Evolutionary conservation across 352 stramenopile genomes (phyloP), one percentile per base, ranked within the genome.

Genomic region (Phytophthora citrophthora): DNA sequence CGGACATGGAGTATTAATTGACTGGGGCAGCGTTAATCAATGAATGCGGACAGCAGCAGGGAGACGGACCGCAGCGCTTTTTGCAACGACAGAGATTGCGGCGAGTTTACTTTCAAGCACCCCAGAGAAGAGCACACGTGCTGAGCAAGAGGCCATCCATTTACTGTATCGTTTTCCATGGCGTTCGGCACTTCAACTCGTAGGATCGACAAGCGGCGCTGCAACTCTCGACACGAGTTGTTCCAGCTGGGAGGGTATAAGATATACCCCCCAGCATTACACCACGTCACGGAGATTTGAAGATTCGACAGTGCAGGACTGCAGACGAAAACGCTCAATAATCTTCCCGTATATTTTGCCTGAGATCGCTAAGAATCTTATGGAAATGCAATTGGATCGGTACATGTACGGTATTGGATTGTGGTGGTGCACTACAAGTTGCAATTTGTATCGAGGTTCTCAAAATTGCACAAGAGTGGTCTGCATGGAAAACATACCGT

Each of bases 261-360:
- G 13, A 6, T 23, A 29, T 27, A 49, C 38, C 7, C 36, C 15
- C 23, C 6, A 12, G 27, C 16, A 31, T 38, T 54, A 53, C 44
- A 31, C 9, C 32, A 13, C 10, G 20, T 46, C 32, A 62, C 12
- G 24, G 18, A 10, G 54, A 62, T 62, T 62, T 62, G 54, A 55
- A 62, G 54, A 62, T 62, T 62, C 54, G 6, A 24, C 4, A 29
- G 12, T 29, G 29, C 24, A 32, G 16, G n/a, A 24, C 15, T n/a
- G 31, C 32, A 10, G 7, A 38, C 23, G 3, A 5, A 45, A 45
- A 48, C 10, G 18, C 45, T 58, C 15, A 24, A 8, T 29, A 27
- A 23, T 40, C 20, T 59, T 31, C 3, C 4, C 20, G 13, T 15
- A 52, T 34, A n/a, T 10, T 47, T 13, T 26, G 18, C 43, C 13